Evolutionary conservation across 108 stramenopile species (phyloP).

Genomic region (Cyclotella choctawhatcheeana): DNA sequence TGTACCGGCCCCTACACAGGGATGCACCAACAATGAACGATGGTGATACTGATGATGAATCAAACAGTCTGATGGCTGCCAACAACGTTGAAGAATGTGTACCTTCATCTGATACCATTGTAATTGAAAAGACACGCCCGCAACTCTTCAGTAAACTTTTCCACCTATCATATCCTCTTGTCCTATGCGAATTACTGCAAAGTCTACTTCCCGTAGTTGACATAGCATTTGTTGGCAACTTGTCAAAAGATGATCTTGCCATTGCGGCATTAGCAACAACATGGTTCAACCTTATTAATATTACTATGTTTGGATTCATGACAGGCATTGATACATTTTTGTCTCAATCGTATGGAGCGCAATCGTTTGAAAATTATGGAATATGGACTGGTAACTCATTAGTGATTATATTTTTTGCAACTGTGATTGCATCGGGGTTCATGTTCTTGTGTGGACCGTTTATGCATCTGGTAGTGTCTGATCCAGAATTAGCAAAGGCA

Average conservation of each 20-base stretch:
- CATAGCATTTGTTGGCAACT: constrained; percentile 43
- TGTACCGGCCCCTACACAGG: too few species aligned
- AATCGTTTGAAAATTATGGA: constrained; percentile 18
- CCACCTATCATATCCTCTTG: not conserved
- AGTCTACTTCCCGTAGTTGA: constrained; percentile 21
- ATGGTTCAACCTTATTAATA: constrained; percentile 53
- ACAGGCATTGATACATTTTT: constrained; percentile 51
- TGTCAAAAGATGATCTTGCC: constrained; percentile 40
- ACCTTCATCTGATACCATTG: too few species aligned
- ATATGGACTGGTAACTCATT: constrained; percentile 47
- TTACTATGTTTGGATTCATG: constrained; percentile 45
- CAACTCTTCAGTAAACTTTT: too few species aligned
- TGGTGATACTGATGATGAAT: too few species aligned
- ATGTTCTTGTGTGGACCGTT: constrained; percentile 38
- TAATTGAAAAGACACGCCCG: too few species aligned
- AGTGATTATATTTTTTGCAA: constrained; percentile 26
- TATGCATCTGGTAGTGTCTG: constrained; percentile 42
- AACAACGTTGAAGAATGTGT: too few species aligned
- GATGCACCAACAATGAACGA: too few species aligned
- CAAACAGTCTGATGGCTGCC: too few species aligned
- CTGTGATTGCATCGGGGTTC: constrained; percentile 20
- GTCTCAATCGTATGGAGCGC: constrained; percentile 46
- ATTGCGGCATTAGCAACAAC: constrained; percentile 48
- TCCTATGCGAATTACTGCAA: constrained; percentile 9
- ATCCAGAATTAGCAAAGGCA: constrained; percentile 18